phyloP scores from a whole-genome alignment of 1,284 basidiomycete genomes.

The Moesziomyces sp. region DNA sequence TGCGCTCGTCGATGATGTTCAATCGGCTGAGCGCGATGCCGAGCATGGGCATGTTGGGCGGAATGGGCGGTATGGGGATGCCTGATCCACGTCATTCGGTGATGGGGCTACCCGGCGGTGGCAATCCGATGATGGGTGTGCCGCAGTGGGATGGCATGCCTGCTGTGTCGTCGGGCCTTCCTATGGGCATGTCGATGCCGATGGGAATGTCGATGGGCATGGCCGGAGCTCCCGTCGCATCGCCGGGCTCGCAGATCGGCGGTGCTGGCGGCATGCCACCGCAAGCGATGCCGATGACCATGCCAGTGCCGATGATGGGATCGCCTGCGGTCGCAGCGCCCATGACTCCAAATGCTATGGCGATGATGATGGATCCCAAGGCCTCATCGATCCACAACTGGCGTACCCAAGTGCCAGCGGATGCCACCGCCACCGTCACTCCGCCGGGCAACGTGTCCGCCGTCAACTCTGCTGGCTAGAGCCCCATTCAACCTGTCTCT shows the following conservation, averaged over 20 bases:
- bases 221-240: conserved; percentile 9
- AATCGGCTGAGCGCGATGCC: conserved; percentile 35
- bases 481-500: neutral
- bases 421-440: conserved; percentile 35
- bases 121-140: conserved; percentile 31
- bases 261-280: conserved; percentile 6
- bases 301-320: conserved; percentile 34
- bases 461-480: conserved; percentile 25
- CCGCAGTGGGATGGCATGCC: conserved; percentile 41
- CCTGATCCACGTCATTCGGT: conserved; percentile 27
- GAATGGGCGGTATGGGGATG: conserved; percentile 51
- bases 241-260: conserved; percentile 32
- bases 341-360: conserved; percentile 27
- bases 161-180: conserved; percentile 18
- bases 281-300: conserved; percentile 21
- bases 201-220: conserved; percentile 20
- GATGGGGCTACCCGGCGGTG: conserved; percentile 20
- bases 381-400: conserved; percentile 50
- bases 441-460: conserved; percentile 30
- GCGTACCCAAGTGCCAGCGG: conserved; percentile 47
- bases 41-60: conserved; percentile 25
- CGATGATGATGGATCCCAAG: conserved; percentile 50
- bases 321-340: conserved; percentile 17
- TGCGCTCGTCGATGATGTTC: conserved; percentile 25
- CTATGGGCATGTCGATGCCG: conserved; percentile 32